A percentile compares a stretch with the other conserved stretches of the same genome.
Evolutionary conservation across 495 filamentous ascomycete genomes (phyloP).

Genomic region (Parmelia sp.): DNA sequence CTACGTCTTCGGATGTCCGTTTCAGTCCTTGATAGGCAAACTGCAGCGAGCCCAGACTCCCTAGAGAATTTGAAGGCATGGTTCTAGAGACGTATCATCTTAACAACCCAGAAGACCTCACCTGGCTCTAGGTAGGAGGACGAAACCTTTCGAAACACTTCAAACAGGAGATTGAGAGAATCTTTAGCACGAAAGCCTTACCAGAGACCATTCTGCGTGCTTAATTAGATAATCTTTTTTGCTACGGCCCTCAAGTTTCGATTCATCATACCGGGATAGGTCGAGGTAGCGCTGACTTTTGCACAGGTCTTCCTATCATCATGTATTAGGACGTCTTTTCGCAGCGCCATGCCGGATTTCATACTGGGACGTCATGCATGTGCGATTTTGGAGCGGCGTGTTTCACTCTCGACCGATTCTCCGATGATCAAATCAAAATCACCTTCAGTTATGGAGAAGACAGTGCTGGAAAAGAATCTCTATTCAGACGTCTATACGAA

Average conservation of each 20-base stretch:
- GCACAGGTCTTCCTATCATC: background rate
- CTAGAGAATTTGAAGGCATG: background rate
- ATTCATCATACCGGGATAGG: background rate
- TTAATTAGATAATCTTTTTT: background rate
- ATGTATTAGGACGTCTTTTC: background rate
- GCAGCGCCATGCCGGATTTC: background rate
- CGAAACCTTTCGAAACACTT: background rate
- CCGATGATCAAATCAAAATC: background rate
- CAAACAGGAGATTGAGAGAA: background rate
- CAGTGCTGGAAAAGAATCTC: background rate
- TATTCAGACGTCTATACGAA: background rate
- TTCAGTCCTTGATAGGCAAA: background rate
- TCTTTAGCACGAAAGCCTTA: background rate
- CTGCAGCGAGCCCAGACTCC: background rate
- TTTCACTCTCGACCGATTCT: constrained; percentile 2
- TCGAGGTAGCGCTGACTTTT: background rate
- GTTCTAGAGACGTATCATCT: background rate
- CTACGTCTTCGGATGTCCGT: background rate
- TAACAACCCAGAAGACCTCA: background rate
- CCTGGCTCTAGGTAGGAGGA: constrained; percentile 9
- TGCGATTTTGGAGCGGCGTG: background rate
- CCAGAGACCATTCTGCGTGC: background rate
- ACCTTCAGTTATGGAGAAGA: background rate
- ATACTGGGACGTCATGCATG: background rate
- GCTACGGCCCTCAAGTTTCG: background rate